Conservation (phyloP, 2,329 filamentous ascomycete species). For the Apiospora kogelbergensis region DNA sequence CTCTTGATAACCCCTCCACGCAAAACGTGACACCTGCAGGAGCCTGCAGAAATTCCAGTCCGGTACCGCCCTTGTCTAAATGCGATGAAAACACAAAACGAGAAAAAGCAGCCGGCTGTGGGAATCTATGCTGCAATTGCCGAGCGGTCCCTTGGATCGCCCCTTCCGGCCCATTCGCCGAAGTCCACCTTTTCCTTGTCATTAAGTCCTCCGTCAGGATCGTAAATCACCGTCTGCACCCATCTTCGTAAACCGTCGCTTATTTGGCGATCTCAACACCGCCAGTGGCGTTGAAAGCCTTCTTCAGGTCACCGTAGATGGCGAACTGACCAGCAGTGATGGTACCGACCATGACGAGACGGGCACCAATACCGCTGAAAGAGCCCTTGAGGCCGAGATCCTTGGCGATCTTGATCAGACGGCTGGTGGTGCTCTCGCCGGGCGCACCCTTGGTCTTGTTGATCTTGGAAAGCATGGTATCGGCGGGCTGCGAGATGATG, state of each 20-base stretch:
- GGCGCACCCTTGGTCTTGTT: constrained; percentile 76
- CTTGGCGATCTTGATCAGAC: constrained; percentile 73
- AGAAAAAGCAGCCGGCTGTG: constrained; percentile 23
- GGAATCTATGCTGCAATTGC: constrained; percentile 21
- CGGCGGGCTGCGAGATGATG: constrained; percentile 73
- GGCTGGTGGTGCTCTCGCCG: constrained; percentile 69
- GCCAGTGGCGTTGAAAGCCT: constrained; percentile 55
- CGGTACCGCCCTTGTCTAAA: constrained; percentile 29
- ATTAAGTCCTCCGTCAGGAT: constrained; percentile 20
- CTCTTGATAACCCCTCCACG: constrained; percentile 14
- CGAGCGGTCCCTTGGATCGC: constrained; percentile 22
- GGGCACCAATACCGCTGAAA: constrained; percentile 70
- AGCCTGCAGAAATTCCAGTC: constrained; percentile 26
- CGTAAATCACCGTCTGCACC: neutral
- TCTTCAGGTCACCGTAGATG: constrained; percentile 67
- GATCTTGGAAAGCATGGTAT: constrained; percentile 81
- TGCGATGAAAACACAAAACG: constrained; percentile 24
- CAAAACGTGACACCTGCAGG: constrained; percentile 24
- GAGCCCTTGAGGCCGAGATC: constrained; percentile 70
- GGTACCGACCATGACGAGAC: constrained; percentile 72
- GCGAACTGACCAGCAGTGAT: constrained; percentile 72
- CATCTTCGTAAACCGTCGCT: constrained; percentile 14
- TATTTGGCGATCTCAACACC: constrained; percentile 57
- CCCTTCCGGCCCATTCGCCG: constrained; percentile 7
- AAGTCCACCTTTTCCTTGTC: constrained; percentile 13